Evolutionary conservation across 345 rosid species (phyloP).

Genomic region (Brassica carinata): DNA sequence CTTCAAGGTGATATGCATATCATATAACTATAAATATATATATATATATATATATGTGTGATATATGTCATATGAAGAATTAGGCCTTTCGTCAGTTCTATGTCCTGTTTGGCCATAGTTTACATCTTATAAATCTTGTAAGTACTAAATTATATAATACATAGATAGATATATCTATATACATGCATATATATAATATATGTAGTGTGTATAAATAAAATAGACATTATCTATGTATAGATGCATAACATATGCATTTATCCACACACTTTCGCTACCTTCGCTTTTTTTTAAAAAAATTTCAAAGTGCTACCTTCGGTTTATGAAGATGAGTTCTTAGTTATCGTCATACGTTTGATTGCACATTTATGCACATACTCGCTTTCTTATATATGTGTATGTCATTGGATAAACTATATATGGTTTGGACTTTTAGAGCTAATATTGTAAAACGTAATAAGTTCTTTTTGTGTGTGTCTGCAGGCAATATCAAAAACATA

Average conservation of each 20-base stretch:
- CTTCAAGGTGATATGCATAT: constrained; percentile 45
- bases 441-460: constrained; percentile 14
- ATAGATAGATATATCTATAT: not conserved
- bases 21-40: not conserved
- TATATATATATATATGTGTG: not conserved
- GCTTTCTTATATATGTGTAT: constrained; percentile 2
- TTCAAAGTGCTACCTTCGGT: not conserved
- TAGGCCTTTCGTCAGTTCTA: constrained; percentile 30
- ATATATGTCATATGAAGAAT: not conserved
- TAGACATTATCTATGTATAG: not conserved
- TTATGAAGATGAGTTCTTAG: not conserved
- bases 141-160: not conserved
- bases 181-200: not conserved
- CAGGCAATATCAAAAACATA: constrained; percentile 21
- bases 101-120: constrained; percentile 15
- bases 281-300: too few relatives aligned
- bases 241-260: constrained; percentile 20
- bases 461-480: not conserved
- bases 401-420: not conserved
- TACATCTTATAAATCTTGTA: not conserved
- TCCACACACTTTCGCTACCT: not conserved
- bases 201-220: not conserved
- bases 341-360: not conserved
- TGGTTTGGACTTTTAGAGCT: constrained; percentile 1
- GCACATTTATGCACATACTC: not conserved